phyloP scores from a whole-genome alignment of 805 yeast genomes.

The Saturnispora silvae region DNA sequence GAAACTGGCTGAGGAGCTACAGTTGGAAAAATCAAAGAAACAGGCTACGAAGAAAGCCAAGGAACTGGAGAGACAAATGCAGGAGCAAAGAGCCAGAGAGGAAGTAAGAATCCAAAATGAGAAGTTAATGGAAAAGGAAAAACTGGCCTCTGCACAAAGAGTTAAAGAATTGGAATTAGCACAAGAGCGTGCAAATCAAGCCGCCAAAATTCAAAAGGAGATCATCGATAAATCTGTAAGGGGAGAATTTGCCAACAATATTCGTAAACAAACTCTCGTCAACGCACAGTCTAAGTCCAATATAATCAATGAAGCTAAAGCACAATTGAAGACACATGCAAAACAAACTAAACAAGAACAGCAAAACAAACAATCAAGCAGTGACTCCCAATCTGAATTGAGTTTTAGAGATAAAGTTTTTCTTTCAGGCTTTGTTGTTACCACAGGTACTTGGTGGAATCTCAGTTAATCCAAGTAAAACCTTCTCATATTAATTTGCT shows the following conservation, averaged over 20 bases:
- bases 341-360: slow-evolving; percentile 6
- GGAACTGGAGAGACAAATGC: slow-evolving; percentile 3
- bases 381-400: neutral
- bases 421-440: slow-evolving; percentile 19
- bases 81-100: slow-evolving; percentile 5
- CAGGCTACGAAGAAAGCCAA: slow-evolving; percentile 3
- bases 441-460: slow-evolving; percentile 28
- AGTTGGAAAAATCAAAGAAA: slow-evolving; percentile 3
- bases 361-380: slow-evolving; percentile 1
- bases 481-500: neutral
- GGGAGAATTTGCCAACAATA: neutral
- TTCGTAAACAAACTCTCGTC: neutral
- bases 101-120: slow-evolving; percentile 4
- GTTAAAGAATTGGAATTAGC: too few relatives aligned
- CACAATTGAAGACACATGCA: slow-evolving; percentile 3
- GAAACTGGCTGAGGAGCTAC: neutral
- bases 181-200: neutral
- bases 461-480: slow-evolving; percentile 10
- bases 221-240: neutral
- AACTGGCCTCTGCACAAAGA: slow-evolving; percentile 1
- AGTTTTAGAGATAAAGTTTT: slow-evolving; percentile 15
- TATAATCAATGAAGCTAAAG: slow-evolving; percentile 8
- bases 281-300: slow-evolving; percentile 5
- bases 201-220: neutral
- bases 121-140: slow-evolving; percentile 1